A percentile compares a stretch with the other conserved stretches of the same genome.
These are phyloP conservation scores for Phytophthora palmivora DNA, from an alignment of 352 stramenopile genomes.

Conservation along the genomic window DNA sequence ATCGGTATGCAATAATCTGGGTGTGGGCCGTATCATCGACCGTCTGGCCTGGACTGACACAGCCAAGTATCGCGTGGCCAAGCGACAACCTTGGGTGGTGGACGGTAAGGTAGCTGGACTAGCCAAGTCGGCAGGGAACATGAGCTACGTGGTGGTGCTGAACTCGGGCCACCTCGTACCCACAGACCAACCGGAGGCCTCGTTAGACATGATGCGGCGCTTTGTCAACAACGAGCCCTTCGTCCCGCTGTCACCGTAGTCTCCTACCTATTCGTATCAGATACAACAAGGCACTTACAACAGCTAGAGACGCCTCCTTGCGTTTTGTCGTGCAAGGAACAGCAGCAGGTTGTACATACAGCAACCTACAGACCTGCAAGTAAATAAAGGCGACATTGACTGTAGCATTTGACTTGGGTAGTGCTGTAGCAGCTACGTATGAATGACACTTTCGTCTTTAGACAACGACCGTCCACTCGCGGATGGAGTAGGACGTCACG, in stretches of 20 bases:
- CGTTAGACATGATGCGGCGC: constrained; percentile 84
- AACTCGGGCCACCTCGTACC: constrained; percentile 84
- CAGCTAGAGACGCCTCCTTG: constrained; percentile 17
- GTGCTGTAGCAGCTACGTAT: constrained; percentile 7
- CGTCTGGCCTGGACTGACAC: constrained; percentile 77
- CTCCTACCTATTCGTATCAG: neutral
- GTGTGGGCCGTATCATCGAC: constrained; percentile 80
- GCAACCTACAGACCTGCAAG: constrained; percentile 6
- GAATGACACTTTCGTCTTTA: constrained; percentile 31
- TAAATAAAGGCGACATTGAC: constrained; percentile 25
- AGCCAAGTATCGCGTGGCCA: constrained; percentile 65
- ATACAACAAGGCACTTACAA: constrained; percentile 5
- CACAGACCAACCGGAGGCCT: constrained; percentile 69
- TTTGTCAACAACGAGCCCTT: constrained; percentile 69
- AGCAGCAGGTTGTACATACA: constrained; percentile 31
- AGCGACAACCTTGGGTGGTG: constrained; percentile 66
- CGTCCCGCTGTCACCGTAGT: constrained; percentile 29
- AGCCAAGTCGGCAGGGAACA: constrained; percentile 74
- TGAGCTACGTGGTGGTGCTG: constrained; percentile 85
- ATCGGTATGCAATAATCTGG: constrained; percentile 83
- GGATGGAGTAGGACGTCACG: constrained; percentile 70
- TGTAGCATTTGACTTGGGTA: constrained; percentile 4
- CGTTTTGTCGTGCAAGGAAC: constrained; percentile 19
- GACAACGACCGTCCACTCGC: constrained; percentile 77
- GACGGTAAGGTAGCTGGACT: constrained; percentile 68